Base-by-base conservation (phyloP, 2,329 filamentous ascomycete species). In the Graphilbum fragrans region DNA sequence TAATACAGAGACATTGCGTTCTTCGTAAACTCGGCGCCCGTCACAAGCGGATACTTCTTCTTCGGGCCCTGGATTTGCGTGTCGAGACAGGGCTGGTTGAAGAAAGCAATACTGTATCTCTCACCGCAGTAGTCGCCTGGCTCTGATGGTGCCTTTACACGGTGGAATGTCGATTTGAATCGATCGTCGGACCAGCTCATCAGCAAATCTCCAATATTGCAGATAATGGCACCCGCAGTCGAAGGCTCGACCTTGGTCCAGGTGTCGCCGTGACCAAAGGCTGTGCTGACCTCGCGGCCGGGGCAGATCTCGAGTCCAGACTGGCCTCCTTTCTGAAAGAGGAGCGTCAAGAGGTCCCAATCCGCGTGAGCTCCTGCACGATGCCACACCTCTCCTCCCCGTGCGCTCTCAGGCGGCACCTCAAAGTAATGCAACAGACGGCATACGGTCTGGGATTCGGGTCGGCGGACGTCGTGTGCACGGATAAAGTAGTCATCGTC, bases 291-390 rank as follows among this genome's bases (percentile, higher is more conserved):
- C 52, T 76, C 72, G 11, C 71, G 60, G 1, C 72, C 72, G 0
- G 72, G 72, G 48, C 72, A 77, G 41, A 76, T 74, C 47, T 76
- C 72, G 7, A 77, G 57, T 0, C 72, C 72, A 19, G 59, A 64
- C 49, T 77, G 67, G 0, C 70, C 71, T 1, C 65, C 61, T 9
- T 65, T 65, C 47, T 77, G 72, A 52, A 76, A 77, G 3, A 78
- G 60, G n/a, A 78, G 55, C 0, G 74, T 77, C 33, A 77, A 45
- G 38, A 75, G 65, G 44, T 69, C 71, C 66, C 70, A 77, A 52
- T 77, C 74, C 0, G 69, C 67, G 52, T 78, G 74, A 7, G 72
- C 69, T 7, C 73, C 73, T 0, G 72, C 71, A 20, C 73, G 61
- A 50, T 71, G 67, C 49, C 66, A 71, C 1, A 61, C 58, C 20